Evolutionary conservation across 495 filamentous ascomycete species (phyloP).

Genomic region (Entonaema liquescens): DNA sequence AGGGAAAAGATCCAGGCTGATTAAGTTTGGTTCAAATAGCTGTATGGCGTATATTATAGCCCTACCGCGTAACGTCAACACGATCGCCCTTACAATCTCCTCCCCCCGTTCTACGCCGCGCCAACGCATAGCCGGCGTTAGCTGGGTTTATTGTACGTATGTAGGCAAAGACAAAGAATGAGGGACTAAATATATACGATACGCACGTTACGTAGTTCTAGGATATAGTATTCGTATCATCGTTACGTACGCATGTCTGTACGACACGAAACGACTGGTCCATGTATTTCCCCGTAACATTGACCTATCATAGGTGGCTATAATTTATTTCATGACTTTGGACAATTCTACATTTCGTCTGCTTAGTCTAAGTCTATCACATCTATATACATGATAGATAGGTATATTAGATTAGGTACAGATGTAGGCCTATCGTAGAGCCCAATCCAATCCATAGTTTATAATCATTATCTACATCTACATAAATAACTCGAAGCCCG

Average conservation of each 20-base stretch:
- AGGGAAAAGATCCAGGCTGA: neutral
- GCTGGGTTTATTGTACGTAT: neutral
- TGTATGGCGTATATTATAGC: neutral
- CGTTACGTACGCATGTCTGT: neutral
- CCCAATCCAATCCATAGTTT: neutral
- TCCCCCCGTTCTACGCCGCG: neutral
- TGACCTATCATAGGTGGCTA: too few species aligned
- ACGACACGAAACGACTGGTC: neutral
- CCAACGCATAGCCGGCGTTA: neutral
- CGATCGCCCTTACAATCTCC: constrained; percentile 1
- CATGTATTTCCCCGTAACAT: neutral
- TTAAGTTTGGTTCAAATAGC: neutral
- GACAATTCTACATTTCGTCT: neutral
- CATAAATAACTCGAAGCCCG: too few species aligned
- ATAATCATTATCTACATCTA: neutral
- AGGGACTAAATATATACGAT: neutral
- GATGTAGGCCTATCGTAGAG: neutral
- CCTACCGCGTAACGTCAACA: neutral
- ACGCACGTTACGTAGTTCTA: neutral
- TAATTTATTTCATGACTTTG: too few species aligned
- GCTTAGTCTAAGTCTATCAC: neutral
- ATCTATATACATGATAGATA: neutral
- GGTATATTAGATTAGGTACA: neutral
- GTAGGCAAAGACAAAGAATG: neutral
- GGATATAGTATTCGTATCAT: neutral